Percentiles rank a stretch among this genome's conserved stretches.
phyloP scores from a whole-genome alignment of 495 filamentous ascomycete genomes.

The Neurospora sp. region DNA sequence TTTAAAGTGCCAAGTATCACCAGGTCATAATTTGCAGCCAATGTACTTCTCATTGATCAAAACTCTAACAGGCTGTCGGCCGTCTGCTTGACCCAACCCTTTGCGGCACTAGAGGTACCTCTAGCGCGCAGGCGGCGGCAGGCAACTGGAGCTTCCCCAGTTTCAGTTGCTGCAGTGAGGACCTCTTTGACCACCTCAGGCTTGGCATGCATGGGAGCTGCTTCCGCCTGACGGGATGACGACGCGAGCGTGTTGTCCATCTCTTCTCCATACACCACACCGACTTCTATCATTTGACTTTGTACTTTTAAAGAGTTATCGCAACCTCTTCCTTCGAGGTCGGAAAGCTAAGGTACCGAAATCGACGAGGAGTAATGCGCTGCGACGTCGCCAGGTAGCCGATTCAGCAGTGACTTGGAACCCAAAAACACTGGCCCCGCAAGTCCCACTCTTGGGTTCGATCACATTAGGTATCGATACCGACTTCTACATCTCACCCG shows the following conservation, averaged over 20 bases:
- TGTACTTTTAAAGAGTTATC: neutral
- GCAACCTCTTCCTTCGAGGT: neutral
- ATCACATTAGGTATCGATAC: neutral
- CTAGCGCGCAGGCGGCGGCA: neutral
- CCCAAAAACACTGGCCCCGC: neutral
- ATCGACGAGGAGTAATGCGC: neutral
- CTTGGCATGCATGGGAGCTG: neutral
- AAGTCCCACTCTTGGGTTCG: neutral
- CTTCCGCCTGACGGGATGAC: neutral
- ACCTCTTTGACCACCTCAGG: neutral
- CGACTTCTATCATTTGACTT: neutral
- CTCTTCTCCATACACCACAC: neutral
- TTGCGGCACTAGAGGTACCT: neutral
- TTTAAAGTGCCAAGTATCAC: neutral
- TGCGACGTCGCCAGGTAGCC: neutral
- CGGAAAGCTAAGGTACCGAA: neutral
- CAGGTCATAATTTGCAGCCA: neutral
- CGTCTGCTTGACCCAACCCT: neutral
- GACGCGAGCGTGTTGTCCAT: neutral
- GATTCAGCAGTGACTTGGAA: neutral
- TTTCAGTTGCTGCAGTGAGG: neutral
- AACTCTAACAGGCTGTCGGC: neutral
- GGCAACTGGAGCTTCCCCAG: neutral
- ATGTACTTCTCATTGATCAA: accelerated
- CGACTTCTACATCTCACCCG: neutral